Percentiles rank a stretch among this genome's conserved stretches.
phyloP scores from a whole-genome alignment of 805 yeast species.

The Candida andamanensis region DNA sequence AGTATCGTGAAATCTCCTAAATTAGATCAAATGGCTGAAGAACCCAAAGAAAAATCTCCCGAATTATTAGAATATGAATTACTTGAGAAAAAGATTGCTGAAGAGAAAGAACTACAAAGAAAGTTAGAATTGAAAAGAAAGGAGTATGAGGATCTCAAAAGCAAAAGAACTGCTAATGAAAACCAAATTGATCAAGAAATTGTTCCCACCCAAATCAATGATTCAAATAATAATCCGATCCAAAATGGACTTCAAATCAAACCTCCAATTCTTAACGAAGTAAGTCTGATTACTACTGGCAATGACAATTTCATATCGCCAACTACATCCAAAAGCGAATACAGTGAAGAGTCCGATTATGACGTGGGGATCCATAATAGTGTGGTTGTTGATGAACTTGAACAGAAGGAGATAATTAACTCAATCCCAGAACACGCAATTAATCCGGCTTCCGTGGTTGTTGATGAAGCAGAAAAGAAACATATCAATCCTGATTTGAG shows the following conservation, averaged over 20 bases:
- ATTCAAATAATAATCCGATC: slow-evolving; percentile 2
- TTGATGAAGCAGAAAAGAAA: slow-evolving; percentile 20
- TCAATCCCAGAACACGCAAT: slow-evolving; percentile 12
- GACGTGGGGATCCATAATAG: slow-evolving; percentile 3
- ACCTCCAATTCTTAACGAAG: slow-evolving; percentile 4
- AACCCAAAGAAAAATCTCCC: slow-evolving; percentile 17
- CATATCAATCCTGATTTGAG: neutral
- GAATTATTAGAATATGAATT: slow-evolving; percentile 22
- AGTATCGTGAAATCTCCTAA: slow-evolving; percentile 11
- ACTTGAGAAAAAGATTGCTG: slow-evolving; percentile 30
- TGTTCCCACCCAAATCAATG: slow-evolving; percentile 1
- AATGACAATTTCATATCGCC: slow-evolving; percentile 6
- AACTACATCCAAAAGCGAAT: slow-evolving; percentile 1
- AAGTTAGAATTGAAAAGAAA: slow-evolving; percentile 34
- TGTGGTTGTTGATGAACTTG: slow-evolving; percentile 12
- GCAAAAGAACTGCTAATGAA: slow-evolving; percentile 24
- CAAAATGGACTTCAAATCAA: slow-evolving; percentile 1
- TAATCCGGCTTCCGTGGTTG: slow-evolving; percentile 18
- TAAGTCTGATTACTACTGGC: neutral
- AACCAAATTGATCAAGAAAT: slow-evolving; percentile 12
- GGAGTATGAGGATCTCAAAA: slow-evolving; percentile 31
- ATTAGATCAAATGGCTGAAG: slow-evolving; percentile 4
- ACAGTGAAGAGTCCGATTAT: slow-evolving; percentile 3
- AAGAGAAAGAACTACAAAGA: slow-evolving; percentile 34
- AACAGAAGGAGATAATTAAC: slow-evolving; percentile 8